Evolutionary conservation across 176 grass and related monocot species (phyloP), one percentile per base, ranked within the genome.

Genomic region (Musa troglodytarum): DNA sequence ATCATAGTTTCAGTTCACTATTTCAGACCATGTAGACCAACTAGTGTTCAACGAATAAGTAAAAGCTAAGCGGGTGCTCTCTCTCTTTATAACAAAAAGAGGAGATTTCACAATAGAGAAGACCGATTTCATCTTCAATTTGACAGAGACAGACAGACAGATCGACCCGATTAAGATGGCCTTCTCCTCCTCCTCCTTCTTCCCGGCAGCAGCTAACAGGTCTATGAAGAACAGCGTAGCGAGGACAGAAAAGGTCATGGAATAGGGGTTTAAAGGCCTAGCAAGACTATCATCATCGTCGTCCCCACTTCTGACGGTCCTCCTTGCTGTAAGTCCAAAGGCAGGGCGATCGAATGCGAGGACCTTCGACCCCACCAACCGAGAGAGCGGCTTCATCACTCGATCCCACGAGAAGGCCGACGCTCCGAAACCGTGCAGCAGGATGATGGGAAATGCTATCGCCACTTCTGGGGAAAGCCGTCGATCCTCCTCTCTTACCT

Each of bases 401-500:
- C 83, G 74, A 65, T 65, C 84, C 90, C 90, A 98, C 29, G 95
- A 94, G 79, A 98, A 98, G 25, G 93, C 50, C 0, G 95, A 98
- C 11, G 95, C 90, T 10, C 95, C 90, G 24, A 98, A 98, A 23
- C 95, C 95, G 20, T 98, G 90, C 43, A 98, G 82, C 1, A 98
- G 84, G 52, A 93, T 56, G 26, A 89, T 63, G 22, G 90, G 90
- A 62, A 93, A 74, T 50, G 75, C 65, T 43, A 85, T 66, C 28
- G 67, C 73, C 24, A 23, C 68, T 53, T 57, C 25, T 3, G 4
- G 53, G n/a, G 58, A 62, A 62, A 62, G n/a, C 17, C 17, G 58
- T 43, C 24, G 71, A 8, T 2, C 65, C 6, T 53, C 14, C 50
- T 20, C 57, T 3, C 29, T 34, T 22, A 11, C 2, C 1, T 72